phyloP scores from a whole-genome alignment of 257 asterid genomes.

The Capsicum chinense region DNA sequence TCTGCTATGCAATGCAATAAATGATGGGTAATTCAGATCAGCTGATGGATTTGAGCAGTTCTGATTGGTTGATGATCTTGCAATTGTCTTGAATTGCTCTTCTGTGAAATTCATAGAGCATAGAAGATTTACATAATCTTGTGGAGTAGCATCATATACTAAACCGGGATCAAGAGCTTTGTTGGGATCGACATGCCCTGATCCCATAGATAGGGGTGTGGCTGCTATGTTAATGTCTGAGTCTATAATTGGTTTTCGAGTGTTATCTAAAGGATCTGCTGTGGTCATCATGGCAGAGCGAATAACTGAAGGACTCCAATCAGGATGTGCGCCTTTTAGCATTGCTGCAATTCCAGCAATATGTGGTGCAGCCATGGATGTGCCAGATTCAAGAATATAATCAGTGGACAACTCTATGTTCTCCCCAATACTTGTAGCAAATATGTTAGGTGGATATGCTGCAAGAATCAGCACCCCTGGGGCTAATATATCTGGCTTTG shows the following conservation, averaged over 20 bases:
- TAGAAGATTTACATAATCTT: conserved; percentile 40
- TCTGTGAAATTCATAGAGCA: conserved; percentile 39
- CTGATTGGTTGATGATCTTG: conserved; percentile 21
- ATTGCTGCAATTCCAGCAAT: conserved; percentile 30
- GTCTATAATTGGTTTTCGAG: conserved; percentile 28
- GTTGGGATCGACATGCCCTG: conserved; percentile 39
- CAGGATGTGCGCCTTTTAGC: conserved; percentile 24
- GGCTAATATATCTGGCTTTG: conserved; percentile 27
- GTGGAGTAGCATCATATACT: conserved; percentile 35
- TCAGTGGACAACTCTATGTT: not conserved
- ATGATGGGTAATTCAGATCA: conserved; percentile 41
- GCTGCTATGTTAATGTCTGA: conserved; percentile 24
- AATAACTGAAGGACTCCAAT: conserved; percentile 33
- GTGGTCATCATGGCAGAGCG: conserved; percentile 42
- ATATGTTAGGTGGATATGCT: conserved; percentile 17
- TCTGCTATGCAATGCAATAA: not conserved
- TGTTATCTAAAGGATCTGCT: conserved; percentile 28
- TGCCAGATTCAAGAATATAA: conserved; percentile 28
- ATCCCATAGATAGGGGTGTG: conserved; percentile 37
- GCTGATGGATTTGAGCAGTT: conserved; percentile 31
- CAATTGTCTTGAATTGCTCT: conserved; percentile 30
- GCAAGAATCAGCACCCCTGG: conserved; percentile 27
- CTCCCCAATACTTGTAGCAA: conserved; percentile 13
- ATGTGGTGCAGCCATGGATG: conserved; percentile 31
- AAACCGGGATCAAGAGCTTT: conserved; percentile 40